A percentile compares a stretch with the other conserved stretches of the same genome.
Conservation (phyloP, 805 yeast genomes). For the Torulaspora gathmanii region DNA sequence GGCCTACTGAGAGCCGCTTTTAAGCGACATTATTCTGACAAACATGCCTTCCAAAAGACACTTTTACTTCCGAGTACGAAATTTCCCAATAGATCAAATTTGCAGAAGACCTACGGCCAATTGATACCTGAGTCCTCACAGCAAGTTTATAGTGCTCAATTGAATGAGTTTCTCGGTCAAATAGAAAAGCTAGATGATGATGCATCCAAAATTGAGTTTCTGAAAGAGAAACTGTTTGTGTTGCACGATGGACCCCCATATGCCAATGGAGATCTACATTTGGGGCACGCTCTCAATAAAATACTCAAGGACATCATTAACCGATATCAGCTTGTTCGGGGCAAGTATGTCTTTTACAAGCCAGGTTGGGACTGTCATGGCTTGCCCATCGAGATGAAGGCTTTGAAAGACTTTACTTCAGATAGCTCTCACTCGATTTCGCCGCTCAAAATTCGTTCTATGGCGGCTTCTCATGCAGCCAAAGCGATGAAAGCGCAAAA, state of each 20-base stretch:
- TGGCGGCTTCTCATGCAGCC: slow-evolving; percentile 67
- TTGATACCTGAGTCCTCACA: slow-evolving; percentile 52
- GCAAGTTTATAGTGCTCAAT: slow-evolving; percentile 64
- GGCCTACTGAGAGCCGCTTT: background rate
- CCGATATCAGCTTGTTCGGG: slow-evolving; percentile 60
- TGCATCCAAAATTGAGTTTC: slow-evolving; percentile 22
- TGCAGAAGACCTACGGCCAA: slow-evolving; percentile 40
- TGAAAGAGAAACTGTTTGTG: slow-evolving; percentile 46
- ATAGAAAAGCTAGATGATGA: slow-evolving; percentile 17
- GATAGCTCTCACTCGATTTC: slow-evolving; percentile 36
- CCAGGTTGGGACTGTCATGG: slow-evolving; percentile 99
- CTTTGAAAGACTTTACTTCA: slow-evolving; percentile 46
- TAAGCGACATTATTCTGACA: slow-evolving; percentile 8
- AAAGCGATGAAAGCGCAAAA: slow-evolving; percentile 61
- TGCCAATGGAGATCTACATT: slow-evolving; percentile 90
- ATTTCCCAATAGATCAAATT: slow-evolving; percentile 58
- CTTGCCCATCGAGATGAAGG: slow-evolving; percentile 89
- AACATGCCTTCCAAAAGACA: slow-evolving; percentile 46
- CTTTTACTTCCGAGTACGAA: slow-evolving; percentile 62
- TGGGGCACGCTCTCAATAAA: slow-evolving; percentile 91
- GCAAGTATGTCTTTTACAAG: slow-evolving; percentile 60
- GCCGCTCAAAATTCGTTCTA: slow-evolving; percentile 51
- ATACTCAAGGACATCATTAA: slow-evolving; percentile 80
- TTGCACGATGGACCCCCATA: slow-evolving; percentile 98
- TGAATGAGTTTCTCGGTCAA: slow-evolving; percentile 20